Base-by-base conservation (phyloP, 2,329 filamentous ascomycete genomes). In the Hirsutella thompsonii region DNA sequence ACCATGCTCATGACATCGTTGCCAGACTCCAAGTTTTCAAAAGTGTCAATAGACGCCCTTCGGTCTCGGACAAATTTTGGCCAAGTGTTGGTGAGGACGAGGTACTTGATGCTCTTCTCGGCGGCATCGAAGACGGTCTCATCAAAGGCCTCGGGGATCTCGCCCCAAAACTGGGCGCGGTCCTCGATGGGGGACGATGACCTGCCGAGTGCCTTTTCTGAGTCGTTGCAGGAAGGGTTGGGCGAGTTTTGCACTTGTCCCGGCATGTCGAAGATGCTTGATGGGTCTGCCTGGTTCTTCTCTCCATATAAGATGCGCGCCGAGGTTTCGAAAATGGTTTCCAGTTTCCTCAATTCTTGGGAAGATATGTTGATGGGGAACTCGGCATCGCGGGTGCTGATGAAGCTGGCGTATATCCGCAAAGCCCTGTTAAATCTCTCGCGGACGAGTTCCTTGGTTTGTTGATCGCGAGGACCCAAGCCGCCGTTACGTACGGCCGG, bases 71-170 rank as follows among this genome's bases (percentile, higher is more conserved):
- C 66, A 46, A 71, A 78, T 52, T 74, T 75, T 26, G 72, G 72
- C 79, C 79, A 83, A 0, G 79, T 83, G 54, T 83, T 83, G 14
- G 77, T 81, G 41, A 82, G 60, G 2, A 83, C 77, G 8, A 82
- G 66, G 44, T 81, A 79, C 56, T 80, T 81, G 60, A 83, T 74
- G 50, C 70, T 73, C 13, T 59, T 55, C 51, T 80, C 70, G 0
- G 78, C 72, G n/a, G 63, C 67, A 49, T 81, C 75, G 49, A 83
- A 83, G 4, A 82, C 65, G 0, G 52, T 54, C 4, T 64, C 59
- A 38, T 67, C 62, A 44, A 83, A 83, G 0, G 48, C 60, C 0
- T 58, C 56, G 0, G 75, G 67, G n/a, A 75, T 65, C 1, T 67
- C 62, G 2, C 68, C 68, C 39, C 54, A 55, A 47, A 61, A 68